phyloP scores from a whole-genome alignment of 257 asterid genomes.

The Solanum medicagineum region DNA sequence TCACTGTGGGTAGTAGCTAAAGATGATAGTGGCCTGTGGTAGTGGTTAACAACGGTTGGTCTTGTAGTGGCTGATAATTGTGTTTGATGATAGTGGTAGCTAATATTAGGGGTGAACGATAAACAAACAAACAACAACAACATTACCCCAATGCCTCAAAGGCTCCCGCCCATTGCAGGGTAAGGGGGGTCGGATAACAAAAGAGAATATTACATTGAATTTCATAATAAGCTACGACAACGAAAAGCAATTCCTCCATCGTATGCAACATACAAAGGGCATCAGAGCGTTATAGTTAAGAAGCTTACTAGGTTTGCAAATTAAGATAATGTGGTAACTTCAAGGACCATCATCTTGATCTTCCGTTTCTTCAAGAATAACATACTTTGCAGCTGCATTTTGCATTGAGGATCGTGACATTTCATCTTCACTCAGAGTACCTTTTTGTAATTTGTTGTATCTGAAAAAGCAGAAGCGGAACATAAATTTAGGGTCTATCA shows the following conservation, averaged over 20 bases:
- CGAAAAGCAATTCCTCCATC: not conserved
- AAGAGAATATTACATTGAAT: not conserved
- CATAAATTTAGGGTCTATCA: not conserved
- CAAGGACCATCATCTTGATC: conserved; percentile 47
- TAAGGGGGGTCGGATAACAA: too few relatives aligned
- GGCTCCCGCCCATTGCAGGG: too few relatives aligned
- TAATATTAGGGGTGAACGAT: not conserved
- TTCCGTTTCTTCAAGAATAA: conserved; percentile 76
- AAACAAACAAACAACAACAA: too few relatives aligned
- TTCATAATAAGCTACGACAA: not conserved
- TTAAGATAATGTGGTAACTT: conserved; percentile 2
- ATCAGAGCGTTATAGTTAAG: not conserved
- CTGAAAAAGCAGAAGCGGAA: conserved; percentile 15
- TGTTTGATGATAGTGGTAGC: not conserved
- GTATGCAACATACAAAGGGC: not conserved
- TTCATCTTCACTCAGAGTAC: conserved; percentile 26
- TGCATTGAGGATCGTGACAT: conserved; percentile 8
- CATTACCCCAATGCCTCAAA: too few relatives aligned
- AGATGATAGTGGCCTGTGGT: not conserved
- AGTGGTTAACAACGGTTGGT: not conserved
- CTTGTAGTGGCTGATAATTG: not conserved
- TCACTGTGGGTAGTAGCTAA: not conserved
- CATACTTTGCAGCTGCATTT: conserved; percentile 44
- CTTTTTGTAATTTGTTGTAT: conserved; percentile 59
- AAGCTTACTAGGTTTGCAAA: conserved; percentile 26